Percentiles rank a stretch among this genome's conserved stretches.
phyloP scores from a whole-genome alignment of 164 flowering plant genomes.

The Dillenia turbinata region DNA sequence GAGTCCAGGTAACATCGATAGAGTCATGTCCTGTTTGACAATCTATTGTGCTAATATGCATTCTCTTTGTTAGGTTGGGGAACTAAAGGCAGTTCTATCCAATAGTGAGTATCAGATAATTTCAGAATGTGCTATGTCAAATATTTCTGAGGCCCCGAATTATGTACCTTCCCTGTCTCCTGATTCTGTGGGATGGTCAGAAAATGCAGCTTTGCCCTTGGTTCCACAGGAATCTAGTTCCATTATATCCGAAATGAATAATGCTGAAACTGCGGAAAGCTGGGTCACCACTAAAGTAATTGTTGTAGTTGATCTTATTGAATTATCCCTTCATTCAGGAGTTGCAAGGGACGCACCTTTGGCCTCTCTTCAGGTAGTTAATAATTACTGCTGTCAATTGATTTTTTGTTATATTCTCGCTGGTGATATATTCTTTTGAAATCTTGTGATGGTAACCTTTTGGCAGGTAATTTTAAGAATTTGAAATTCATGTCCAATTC shows the following conservation, averaged over 20 bases:
- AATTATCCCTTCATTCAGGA: conserved; percentile 67
- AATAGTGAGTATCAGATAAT: conserved; percentile 85
- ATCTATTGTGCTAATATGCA: too few relatives aligned
- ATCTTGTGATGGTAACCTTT: too few relatives aligned
- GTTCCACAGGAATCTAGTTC: conserved; percentile 19
- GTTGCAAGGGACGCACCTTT: conserved; percentile 65
- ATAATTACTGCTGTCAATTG: not conserved
- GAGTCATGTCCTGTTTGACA: too few relatives aligned
- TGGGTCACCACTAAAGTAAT: conserved; percentile 64
- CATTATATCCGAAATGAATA: conserved; percentile 25
- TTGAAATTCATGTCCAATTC: too few relatives aligned
- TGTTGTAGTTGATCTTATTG: conserved; percentile 58
- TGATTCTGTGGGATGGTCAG: conserved; percentile 18
- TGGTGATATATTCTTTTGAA: too few relatives aligned
- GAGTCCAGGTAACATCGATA: too few relatives aligned
- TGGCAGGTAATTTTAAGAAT: too few relatives aligned
- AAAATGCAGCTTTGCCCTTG: conserved; percentile 19
- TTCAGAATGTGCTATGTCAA: conserved; percentile 77
- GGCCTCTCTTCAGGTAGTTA: conserved; percentile 80
- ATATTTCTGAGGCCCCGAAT: conserved; percentile 78
- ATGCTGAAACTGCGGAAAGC: conserved; percentile 11
- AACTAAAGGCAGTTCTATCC: conserved; percentile 77
- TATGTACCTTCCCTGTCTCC: conserved; percentile 45
- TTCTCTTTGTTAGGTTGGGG: conserved; percentile 39
- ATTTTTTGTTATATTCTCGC: too few relatives aligned